These are phyloP conservation scores for Ettlia oleoabundans DNA, from an alignment of 139 green algal genomes.

Conservation along the genomic window DNA sequence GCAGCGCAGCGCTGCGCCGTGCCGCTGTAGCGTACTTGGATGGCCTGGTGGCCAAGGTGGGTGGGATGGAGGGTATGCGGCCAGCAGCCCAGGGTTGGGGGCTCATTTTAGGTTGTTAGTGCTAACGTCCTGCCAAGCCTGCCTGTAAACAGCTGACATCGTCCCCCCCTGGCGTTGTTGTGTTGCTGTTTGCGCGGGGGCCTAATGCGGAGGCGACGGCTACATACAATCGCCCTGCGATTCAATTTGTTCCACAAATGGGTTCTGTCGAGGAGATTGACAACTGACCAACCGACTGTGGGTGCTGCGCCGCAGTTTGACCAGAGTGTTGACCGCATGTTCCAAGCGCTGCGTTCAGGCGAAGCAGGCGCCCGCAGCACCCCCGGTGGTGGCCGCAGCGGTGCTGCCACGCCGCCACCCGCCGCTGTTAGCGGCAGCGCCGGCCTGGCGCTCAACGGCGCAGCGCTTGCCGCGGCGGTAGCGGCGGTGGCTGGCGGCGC, in stretches of 20 bases:
- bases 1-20: background rate
- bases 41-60: conserved; percentile 37
- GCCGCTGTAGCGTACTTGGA: conserved; percentile 35
- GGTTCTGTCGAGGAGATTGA: too few relatives aligned
- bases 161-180: too few relatives aligned
- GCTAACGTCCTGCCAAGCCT: background rate
- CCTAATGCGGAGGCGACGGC: too few relatives aligned
- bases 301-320: conserved; percentile 16
- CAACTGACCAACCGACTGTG: too few relatives aligned
- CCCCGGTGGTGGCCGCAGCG: background rate
- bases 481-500: background rate
- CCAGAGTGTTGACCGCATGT: conserved; percentile 20
- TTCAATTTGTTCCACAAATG: too few relatives aligned
- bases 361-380: background rate
- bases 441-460: background rate
- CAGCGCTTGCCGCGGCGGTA: background rate
- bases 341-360: conserved; percentile 1
- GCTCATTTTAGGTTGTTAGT: background rate
- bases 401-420: conserved; percentile 1
- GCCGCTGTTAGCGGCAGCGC: too few relatives aligned
- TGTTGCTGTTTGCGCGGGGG: too few relatives aligned
- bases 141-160: too few relatives aligned
- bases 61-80: background rate
- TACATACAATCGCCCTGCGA: too few relatives aligned
- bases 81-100: background rate